These are phyloP conservation scores for Amanita rubescens DNA, from an alignment of 768 basidiomycete species.

Conservation along the genomic window DNA sequence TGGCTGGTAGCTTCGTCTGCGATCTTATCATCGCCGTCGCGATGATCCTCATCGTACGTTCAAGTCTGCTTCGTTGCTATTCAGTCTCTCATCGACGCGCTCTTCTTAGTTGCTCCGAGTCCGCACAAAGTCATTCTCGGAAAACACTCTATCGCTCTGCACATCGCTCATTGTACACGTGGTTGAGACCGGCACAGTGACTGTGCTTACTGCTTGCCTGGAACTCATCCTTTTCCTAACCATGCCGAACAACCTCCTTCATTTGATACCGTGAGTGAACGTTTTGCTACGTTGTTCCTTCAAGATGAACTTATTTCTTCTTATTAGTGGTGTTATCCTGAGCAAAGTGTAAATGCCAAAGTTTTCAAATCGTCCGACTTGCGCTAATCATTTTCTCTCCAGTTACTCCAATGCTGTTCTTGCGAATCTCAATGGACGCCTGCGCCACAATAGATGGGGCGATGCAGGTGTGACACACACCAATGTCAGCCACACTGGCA, in stretches of 20 bases:
- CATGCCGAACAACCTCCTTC: constrained; percentile 3
- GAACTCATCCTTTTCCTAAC: constrained; percentile 7
- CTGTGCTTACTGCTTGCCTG: not conserved
- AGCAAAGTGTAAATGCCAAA: constrained; percentile 4
- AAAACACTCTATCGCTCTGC: not conserved
- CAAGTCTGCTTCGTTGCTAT: too few relatives aligned
- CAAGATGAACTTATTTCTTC: not conserved
- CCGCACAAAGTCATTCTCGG: not conserved
- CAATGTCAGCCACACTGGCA: not conserved
- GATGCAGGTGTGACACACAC: not conserved
- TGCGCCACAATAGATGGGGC: constrained; percentile 5
- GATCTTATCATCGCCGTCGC: constrained; percentile 12
- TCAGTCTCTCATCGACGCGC: not conserved
- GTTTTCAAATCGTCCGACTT: not conserved
- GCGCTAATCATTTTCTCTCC: not conserved
- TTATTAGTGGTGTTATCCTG: constrained; percentile 1
- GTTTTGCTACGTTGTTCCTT: not conserved
- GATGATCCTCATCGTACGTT: constrained; percentile 12
- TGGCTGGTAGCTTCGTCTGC: constrained; percentile 7
- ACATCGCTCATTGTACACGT: not conserved
- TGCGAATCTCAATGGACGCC: constrained; percentile 6
- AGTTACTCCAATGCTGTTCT: constrained; percentile 6
- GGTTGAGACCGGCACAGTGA: constrained; percentile 6
- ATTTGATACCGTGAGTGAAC: constrained; percentile 1
- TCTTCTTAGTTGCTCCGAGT: not conserved